Evolutionary conservation across 148 eudicot species (phyloP).

Genomic region (Camellia lanceoleosa): DNA sequence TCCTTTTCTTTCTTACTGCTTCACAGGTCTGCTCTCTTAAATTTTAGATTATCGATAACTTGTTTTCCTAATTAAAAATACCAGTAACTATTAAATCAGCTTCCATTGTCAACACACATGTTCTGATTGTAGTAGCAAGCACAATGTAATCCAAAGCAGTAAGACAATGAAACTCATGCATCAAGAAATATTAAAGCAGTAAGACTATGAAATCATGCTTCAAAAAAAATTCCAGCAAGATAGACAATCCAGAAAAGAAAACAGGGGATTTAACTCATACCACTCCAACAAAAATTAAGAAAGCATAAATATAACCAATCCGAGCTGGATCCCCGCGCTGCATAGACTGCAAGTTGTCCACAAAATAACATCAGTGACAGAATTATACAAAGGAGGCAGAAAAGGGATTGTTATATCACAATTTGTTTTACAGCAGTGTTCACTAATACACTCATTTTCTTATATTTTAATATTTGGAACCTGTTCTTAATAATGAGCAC

Average conservation of each 20-base stretch:
- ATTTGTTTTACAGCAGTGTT: neutral
- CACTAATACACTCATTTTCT: neutral
- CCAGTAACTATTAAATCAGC: too few relatives aligned
- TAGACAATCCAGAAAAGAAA: slow-evolving; percentile 2
- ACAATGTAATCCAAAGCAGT: neutral
- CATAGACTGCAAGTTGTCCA: slow-evolving; percentile 71
- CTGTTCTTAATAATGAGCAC: neutral
- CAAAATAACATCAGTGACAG: neutral
- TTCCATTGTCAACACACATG: neutral
- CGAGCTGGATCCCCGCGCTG: slow-evolving; percentile 86
- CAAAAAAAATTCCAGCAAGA: neutral
- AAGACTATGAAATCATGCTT: neutral
- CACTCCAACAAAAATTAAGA: slow-evolving; percentile 86
- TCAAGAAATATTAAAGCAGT: neutral
- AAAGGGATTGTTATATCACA: neutral
- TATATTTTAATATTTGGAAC: neutral
- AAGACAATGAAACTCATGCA: neutral
- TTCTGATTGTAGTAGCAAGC: neutral
- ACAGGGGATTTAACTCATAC: slow-evolving; percentile 42
- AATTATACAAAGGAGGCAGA: neutral
- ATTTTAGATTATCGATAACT: too few relatives aligned
- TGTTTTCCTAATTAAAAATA: too few relatives aligned
- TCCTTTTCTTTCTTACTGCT: too few relatives aligned
- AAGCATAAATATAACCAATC: slow-evolving; percentile 86
- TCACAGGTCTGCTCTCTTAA: too few relatives aligned